A percentile compares a stretch with the other conserved stretches of the same genome.
Evolutionary conservation across 495 filamentous ascomycete genomes (phyloP).

Genomic region (Neurospora hispaniola): DNA sequence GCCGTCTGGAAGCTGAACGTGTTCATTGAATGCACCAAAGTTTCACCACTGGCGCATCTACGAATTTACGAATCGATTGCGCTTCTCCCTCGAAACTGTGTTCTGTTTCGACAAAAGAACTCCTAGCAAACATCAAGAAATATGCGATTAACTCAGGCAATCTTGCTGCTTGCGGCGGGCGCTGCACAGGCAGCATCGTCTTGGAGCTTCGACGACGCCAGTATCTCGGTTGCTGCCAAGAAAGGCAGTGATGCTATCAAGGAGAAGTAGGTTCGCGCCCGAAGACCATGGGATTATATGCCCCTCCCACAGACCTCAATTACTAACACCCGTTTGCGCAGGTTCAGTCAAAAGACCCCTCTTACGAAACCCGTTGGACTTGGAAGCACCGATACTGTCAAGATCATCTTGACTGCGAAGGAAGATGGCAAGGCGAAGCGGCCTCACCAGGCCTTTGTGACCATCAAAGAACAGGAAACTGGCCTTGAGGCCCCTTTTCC

Average conservation of each 20-base stretch:
- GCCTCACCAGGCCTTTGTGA: constrained; percentile 88
- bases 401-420: constrained; percentile 68
- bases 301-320: background rate
- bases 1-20: constrained; percentile 19
- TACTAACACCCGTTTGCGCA: constrained; percentile 24
- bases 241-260: constrained; percentile 57
- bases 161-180: constrained; percentile 36
- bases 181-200: constrained; percentile 53
- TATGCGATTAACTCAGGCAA: constrained; percentile 40
- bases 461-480: constrained; percentile 60
- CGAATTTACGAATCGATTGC: background rate
- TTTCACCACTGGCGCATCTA: background rate
- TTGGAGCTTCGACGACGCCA: constrained; percentile 83
- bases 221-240: constrained; percentile 60
- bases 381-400: constrained; percentile 60
- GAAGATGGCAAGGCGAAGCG: constrained; percentile 68
- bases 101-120: constrained; percentile 1
- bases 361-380: constrained; percentile 56
- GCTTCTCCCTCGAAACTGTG: background rate
- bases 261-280: constrained; percentile 49
- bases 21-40: constrained; percentile 14
- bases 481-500: constrained; percentile 85
- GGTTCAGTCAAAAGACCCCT: constrained; percentile 51
- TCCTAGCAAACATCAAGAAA: constrained; percentile 12
- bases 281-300: background rate